Evolutionary conservation across 2,329 filamentous ascomycete genomes (phyloP).

Genomic region (Aspergillus fumigatiaffinis): DNA sequence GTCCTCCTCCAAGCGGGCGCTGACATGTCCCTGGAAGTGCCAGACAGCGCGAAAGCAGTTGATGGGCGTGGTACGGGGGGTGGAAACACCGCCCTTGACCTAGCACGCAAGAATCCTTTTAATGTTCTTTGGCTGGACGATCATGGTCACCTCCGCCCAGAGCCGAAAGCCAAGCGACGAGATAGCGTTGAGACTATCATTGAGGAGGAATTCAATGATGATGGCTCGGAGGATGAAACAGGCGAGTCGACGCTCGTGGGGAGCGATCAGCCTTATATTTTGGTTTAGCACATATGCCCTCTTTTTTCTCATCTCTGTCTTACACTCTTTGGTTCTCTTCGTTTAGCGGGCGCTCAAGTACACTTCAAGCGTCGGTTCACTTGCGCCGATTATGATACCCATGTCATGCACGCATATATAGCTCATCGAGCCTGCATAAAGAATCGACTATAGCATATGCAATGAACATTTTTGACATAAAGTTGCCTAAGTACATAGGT

Average conservation of each 20-base stretch:
- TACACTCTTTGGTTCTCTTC: background rate
- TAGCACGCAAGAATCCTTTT: constrained; percentile 23
- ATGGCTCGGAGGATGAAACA: constrained; percentile 10
- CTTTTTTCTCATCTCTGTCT: background rate
- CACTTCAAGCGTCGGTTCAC: background rate
- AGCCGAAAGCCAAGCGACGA: constrained; percentile 3
- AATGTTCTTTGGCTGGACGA: constrained; percentile 20
- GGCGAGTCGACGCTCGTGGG: constrained; percentile 14
- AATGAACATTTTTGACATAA: too few relatives aligned
- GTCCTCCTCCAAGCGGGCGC: constrained; percentile 23
- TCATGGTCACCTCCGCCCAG: constrained; percentile 13
- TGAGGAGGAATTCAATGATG: constrained; percentile 11
- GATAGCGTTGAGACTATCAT: constrained; percentile 17
- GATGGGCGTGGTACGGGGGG: constrained; percentile 2
- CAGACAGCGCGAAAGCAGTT: constrained; percentile 6
- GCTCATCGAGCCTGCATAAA: background rate
- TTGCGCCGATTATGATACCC: background rate
- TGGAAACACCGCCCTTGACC: constrained; percentile 19
- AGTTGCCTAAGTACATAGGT: too few relatives aligned
- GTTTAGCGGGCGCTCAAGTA: background rate
- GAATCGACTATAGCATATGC: too few relatives aligned
- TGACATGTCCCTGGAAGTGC: constrained; percentile 16
- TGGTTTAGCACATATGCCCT: background rate
- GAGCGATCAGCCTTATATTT: constrained; percentile 7
- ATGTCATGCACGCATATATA: background rate